These are phyloP conservation scores for Mortierella sp. DNA, from an alignment of 371 early-diverging fungal genomes.

Conservation along the genomic window DNA sequence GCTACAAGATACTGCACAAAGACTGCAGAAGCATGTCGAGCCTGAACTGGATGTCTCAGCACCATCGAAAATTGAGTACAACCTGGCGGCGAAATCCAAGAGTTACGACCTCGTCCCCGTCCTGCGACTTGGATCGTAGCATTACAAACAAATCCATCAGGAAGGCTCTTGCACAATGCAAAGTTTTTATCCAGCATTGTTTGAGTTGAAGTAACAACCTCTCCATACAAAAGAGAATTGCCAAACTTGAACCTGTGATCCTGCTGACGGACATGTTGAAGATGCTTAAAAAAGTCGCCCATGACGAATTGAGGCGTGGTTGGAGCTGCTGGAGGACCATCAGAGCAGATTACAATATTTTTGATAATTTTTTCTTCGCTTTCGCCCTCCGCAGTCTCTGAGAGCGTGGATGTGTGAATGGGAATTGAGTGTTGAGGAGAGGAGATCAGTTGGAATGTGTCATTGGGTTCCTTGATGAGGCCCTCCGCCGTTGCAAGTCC, in stretches of 20 bases:
- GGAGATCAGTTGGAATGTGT: conserved; percentile 58
- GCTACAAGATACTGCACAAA: conserved; percentile 93
- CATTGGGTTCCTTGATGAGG: conserved; percentile 58
- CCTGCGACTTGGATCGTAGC: conserved; percentile 86
- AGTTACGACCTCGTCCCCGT: conserved; percentile 87
- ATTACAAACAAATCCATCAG: conserved; percentile 82
- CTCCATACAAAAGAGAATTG: conserved; percentile 79
- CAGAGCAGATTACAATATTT: conserved; percentile 46
- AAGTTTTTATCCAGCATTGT: conserved; percentile 90
- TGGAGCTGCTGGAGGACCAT: conserved; percentile 37
- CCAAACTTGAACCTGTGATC: conserved; percentile 67
- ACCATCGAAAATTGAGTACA: conserved; percentile 90
- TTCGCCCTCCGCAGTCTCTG: conserved; percentile 28
- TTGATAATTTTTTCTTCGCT: conserved; percentile 44
- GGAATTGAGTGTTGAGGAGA: conserved; percentile 40
- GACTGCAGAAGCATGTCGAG: conserved; percentile 72
- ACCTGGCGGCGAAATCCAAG: conserved; percentile 94
- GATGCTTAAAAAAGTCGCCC: conserved; percentile 49
- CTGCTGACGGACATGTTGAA: conserved; percentile 24
- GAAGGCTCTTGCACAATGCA: conserved; percentile 71
- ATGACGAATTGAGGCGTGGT: conserved; percentile 63
- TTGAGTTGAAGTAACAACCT: conserved; percentile 89
- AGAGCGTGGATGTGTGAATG: conserved; percentile 28
- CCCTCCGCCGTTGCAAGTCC: conserved; percentile 33
- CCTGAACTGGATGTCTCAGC: conserved; percentile 73